Percentiles rank a stretch among this genome's conserved stretches.
Conservation (phyloP, 768 basidiomycete species). For the Lentinula guzmanii region DNA sequence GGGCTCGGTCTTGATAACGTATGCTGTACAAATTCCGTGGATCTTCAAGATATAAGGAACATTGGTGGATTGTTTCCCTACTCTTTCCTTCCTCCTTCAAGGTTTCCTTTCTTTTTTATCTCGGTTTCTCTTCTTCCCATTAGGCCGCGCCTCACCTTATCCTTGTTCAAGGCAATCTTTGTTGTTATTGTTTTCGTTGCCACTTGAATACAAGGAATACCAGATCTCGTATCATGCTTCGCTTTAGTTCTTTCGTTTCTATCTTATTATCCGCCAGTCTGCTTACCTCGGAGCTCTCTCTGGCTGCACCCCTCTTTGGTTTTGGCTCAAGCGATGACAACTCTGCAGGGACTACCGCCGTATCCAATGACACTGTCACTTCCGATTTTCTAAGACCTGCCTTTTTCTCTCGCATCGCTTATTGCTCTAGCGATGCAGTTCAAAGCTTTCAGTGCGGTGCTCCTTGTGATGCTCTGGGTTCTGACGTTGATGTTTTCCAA, state of each 20-base stretch:
- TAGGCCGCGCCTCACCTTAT: neutral
- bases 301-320: constrained; percentile 2
- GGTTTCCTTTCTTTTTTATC: neutral
- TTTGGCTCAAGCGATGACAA: constrained; percentile 3
- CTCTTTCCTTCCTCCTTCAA: too few species aligned
- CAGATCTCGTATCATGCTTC: neutral
- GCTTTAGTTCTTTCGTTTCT: neutral
- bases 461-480: constrained; percentile 23
- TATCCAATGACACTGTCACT: constrained; percentile 7
- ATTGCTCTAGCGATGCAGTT: constrained; percentile 27
- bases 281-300: neutral
- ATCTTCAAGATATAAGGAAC: too few species aligned
- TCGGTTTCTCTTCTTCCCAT: neutral
- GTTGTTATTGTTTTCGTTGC: neutral
- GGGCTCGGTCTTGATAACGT: too few species aligned
- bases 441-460: constrained; percentile 26
- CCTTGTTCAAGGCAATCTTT: neutral
- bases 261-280: neutral
- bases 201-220: neutral
- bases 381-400: constrained; percentile 21
- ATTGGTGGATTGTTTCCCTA: too few species aligned
- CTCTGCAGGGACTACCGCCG: constrained; percentile 4
- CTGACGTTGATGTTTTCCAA: constrained; percentile 18
- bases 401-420: constrained; percentile 28
- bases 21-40: too few species aligned